phyloP scores from a whole-genome alignment of 495 filamentous ascomycete genomes.

The Tetracladium marchalianum region DNA sequence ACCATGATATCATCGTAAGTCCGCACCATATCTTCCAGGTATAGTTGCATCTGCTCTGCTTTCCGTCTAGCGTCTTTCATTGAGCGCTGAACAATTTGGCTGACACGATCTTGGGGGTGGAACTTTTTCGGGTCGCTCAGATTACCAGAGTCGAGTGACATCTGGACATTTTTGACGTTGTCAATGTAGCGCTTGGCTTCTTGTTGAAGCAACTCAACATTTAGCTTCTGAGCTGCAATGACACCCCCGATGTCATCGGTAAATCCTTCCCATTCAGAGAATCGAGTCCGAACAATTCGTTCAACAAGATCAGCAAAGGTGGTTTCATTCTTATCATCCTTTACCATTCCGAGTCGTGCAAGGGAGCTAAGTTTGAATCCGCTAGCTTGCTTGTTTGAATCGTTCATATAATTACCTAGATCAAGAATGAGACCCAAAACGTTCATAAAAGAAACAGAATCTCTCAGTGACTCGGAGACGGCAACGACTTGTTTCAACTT shows the following conservation, averaged over 20 bases:
- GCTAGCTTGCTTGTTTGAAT: constrained; percentile 93
- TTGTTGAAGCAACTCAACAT: constrained; percentile 78
- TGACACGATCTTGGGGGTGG: constrained; percentile 92
- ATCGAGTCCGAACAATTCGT: constrained; percentile 90
- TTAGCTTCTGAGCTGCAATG: constrained; percentile 78
- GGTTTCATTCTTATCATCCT: constrained; percentile 96
- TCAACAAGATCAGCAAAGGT: constrained; percentile 97
- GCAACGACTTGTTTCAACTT: constrained; percentile 74
- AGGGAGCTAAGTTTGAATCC: constrained; percentile 97
- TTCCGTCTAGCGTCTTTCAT: constrained; percentile 97
- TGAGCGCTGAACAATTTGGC: constrained; percentile 78
- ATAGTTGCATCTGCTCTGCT: constrained; percentile 90
- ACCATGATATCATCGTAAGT: constrained; percentile 93
- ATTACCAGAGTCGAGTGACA: constrained; percentile 85
- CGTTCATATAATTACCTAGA: constrained; percentile 99
- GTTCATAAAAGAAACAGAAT: constrained; percentile 88
- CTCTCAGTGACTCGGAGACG: constrained; percentile 80
- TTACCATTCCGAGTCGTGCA: constrained; percentile 91
- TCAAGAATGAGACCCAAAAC: constrained; percentile 92
- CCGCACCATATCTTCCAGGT: constrained; percentile 84
- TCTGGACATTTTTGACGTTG: constrained; percentile 88
- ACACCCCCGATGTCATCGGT: constrained; percentile 77
- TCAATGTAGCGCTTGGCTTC: constrained; percentile 94
- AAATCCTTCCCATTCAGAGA: constrained; percentile 91
- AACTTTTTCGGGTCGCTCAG: constrained; percentile 95